Percentiles rank a stretch among this genome's conserved stretches.
phyloP scores from a whole-genome alignment of 208 protist genomes.

The Sergeia podlipaevii region DNA sequence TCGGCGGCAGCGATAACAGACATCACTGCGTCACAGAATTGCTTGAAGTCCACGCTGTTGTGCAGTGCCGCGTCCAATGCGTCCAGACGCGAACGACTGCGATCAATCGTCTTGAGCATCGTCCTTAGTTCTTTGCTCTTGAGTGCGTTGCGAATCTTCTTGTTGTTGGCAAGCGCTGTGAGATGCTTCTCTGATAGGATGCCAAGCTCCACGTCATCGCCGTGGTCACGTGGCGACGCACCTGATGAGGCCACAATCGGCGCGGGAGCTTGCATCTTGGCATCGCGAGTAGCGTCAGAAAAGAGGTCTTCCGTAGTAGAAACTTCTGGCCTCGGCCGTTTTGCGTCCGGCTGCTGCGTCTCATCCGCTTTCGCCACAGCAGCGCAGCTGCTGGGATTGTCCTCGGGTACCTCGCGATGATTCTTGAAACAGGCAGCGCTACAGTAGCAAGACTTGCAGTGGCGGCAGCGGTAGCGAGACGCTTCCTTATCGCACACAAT shows the following conservation, averaged over 20 bases:
- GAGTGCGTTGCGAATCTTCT: slow-evolving; percentile 42
- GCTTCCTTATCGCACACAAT: slow-evolving; percentile 37
- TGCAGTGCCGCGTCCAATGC: slow-evolving; percentile 75
- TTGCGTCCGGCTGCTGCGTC: not conserved
- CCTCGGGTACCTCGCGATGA: slow-evolving; percentile 26
- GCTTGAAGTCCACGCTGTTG: slow-evolving; percentile 70
- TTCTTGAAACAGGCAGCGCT: slow-evolving; percentile 46
- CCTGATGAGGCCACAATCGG: not conserved
- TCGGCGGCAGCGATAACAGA: slow-evolving; percentile 31
- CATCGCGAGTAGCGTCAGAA: slow-evolving; percentile 3
- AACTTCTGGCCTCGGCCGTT: too few species aligned
- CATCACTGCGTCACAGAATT: slow-evolving; percentile 64
- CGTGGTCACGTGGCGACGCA: not conserved
- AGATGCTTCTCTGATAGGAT: slow-evolving; percentile 70
- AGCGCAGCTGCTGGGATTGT: too few species aligned
- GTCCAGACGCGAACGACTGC: slow-evolving; percentile 63
- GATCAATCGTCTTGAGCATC: slow-evolving; percentile 60
- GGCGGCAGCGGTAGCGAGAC: slow-evolving; percentile 51
- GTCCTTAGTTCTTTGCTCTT: slow-evolving; percentile 47
- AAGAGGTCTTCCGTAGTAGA: slow-evolving; percentile 9
- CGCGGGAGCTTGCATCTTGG: not conserved
- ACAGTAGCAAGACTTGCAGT: slow-evolving; percentile 62
- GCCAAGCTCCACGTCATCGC: slow-evolving; percentile 12
- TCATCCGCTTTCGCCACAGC: not conserved
- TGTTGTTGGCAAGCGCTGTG: slow-evolving; percentile 37